Evolutionary conservation across 2,329 filamentous ascomycete genomes (phyloP), one percentile per base, ranked within the genome.

Genomic region (Tympanopsis confertula): DNA sequence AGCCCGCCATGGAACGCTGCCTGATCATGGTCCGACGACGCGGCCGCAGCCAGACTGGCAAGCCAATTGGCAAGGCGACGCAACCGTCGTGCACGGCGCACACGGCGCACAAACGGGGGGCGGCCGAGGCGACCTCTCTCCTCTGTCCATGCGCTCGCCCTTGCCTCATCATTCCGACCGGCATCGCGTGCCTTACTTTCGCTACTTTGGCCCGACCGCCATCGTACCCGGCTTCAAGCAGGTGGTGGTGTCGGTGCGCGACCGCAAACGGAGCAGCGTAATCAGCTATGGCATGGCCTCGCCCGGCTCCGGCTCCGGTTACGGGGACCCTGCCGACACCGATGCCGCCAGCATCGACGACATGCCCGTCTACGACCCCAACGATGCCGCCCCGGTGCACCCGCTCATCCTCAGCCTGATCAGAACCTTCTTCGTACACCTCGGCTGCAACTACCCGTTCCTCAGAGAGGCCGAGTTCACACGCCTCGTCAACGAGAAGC

Each of bases 211-310:
- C 0, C 85, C 86, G 0, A 94, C 87, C 1, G 87, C 86, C 44
- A 94, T 94, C 50, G 85, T 91, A 38, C 86, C 86, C 1, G 86
- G 86, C 17, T 93, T 87, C 62, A 93, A 93, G 58, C 86, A 93
- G 56, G 93, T 93, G 85, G 84, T 93, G 19, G 79, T 83, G 41
- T 79, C 82, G 38, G 75, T 88, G 20, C 71, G 79, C 41, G 78
- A 82, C 42, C 66, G 76, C 41, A 70, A 77, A 18, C 69, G 70
- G 18, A 78, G 77, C 38, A 69, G 66, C 5, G 65, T 61, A 5
- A 68, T 66, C 37, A 79, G 74, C 14, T 69, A 74, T 35, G 73
- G 76, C 1, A 65, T 58, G 5, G 61, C 66, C 0, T 74, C 71
- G 0, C 68, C 71, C 0, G 51, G 62, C 15, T 67, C 68, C 5